phyloP scores from a whole-genome alignment of 768 basidiomycete genomes.

The Leucosporidium scottii region DNA sequence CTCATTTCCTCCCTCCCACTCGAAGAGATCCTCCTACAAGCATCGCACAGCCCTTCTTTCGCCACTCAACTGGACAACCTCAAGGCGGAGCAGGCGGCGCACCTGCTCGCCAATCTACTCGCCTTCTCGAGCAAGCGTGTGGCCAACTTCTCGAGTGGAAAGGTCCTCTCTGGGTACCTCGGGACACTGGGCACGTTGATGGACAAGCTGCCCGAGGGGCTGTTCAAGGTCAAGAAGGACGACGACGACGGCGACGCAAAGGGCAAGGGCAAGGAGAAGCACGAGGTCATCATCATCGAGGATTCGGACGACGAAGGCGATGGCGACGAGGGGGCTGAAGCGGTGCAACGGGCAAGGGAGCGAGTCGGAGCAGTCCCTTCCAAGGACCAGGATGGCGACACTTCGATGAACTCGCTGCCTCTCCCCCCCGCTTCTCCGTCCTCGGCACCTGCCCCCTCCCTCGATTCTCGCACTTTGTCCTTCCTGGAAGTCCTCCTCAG shows the following conservation, averaged over 20 bases:
- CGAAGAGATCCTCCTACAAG: neutral
- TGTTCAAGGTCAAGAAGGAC: neutral
- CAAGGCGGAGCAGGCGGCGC: neutral
- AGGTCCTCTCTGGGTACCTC: constrained; percentile 2
- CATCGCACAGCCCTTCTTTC: neutral
- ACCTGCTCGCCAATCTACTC: constrained; percentile 22
- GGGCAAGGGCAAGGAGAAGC: constrained; percentile 4
- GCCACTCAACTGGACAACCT: neutral
- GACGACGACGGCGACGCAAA: neutral
- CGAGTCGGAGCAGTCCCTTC: neutral
- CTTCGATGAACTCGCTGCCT: neutral
- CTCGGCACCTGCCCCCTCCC: neutral
- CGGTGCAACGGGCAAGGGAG: neutral
- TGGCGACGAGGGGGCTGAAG: neutral
- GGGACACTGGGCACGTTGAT: neutral
- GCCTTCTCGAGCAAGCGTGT: neutral
- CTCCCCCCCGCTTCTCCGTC: neutral
- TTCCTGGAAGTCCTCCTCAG: constrained; percentile 5
- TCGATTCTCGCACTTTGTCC: constrained; percentile 1
- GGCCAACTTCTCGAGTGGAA: constrained; percentile 3
- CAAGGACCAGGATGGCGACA: constrained; percentile 3
- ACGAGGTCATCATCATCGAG: constrained; percentile 7
- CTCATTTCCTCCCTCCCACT: neutral
- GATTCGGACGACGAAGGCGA: neutral
- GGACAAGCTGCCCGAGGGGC: neutral